Evolutionary conservation across 2,329 filamentous ascomycete genomes (phyloP), one percentile per base, ranked within the genome.

Genomic region (Davidsoniella neocaledoniae): DNA sequence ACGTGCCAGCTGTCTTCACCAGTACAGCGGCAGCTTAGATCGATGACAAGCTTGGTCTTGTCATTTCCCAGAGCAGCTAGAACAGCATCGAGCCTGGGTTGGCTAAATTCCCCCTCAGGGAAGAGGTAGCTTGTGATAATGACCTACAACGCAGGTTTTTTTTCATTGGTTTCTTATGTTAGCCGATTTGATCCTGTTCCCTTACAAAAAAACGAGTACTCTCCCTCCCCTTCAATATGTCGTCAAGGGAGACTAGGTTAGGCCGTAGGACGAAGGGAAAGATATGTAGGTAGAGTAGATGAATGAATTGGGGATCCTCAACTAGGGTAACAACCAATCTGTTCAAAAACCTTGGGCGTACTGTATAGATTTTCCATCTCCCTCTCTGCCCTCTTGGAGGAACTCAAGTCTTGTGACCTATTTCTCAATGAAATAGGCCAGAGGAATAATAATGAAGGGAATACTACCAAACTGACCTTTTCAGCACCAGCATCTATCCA

Each of bases 91-190:
- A 98, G 72, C 42, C 85, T 74, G 38, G 76, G 69, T 59, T 86
- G 78, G 56, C 83, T 90, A 66, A 96, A 96, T 43, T 71, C 77
- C 41, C 81, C 86, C 14, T 77, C 73, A 2, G 87, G 90, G 62
- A 98, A 98, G 16, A 98, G 80, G 64, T 81, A 94, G 7, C 88
- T 95, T 53, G 91, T 98, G 62, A 98, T 84, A 61, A 98, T 95
- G 59, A 96, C 86, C 88, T 94, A 76, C 67, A 23, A 10, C 17
- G 17, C 17, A 23, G 4, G 6, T 23, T 14, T 42, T 19, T 16
- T 41, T 10, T 41, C 38, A 3, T 41, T 23, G 40, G 40, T 25
- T 23, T 14, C 19, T 42, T 23, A 5, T 42, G 40, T 21, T 29
- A 16, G 42, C 9, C 12, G 19, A 14, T 12, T 17, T 19, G 17